Evolutionary conservation across 352 stramenopile genomes (phyloP).

Genomic region (Phytophthora tubulina): DNA sequence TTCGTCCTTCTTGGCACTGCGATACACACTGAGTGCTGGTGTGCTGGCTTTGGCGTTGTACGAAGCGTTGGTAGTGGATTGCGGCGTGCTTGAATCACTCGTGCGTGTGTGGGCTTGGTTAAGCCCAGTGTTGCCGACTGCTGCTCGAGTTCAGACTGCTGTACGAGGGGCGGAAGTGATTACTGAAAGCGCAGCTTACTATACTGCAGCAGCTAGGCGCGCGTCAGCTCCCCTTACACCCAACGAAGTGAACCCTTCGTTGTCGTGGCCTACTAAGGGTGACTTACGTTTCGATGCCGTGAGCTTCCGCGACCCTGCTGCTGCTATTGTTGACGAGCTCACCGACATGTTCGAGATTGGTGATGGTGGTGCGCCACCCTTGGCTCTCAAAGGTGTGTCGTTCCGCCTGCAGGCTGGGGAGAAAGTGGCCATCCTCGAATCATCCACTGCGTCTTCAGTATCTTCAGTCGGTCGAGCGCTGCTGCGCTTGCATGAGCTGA

Average conservation of each 20-base stretch:
- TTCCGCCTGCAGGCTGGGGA: slow-evolving; percentile 87
- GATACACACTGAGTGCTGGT: slow-evolving; percentile 59
- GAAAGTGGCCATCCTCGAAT: slow-evolving; percentile 93
- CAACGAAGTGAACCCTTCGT: slow-evolving; percentile 47
- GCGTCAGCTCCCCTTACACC: slow-evolving; percentile 31
- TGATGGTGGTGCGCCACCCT: slow-evolving; percentile 55
- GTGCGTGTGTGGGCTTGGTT: slow-evolving; percentile 87
- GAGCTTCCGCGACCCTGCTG: slow-evolving; percentile 86
- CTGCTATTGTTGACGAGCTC: slow-evolving; percentile 35
- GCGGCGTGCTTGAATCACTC: slow-evolving; percentile 85
- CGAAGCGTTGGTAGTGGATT: slow-evolving; percentile 91
- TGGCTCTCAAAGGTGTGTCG: slow-evolving; percentile 60
- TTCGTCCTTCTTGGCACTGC: slow-evolving; percentile 50
- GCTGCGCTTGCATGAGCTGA: slow-evolving; percentile 94
- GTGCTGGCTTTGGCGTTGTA: slow-evolving; percentile 92
- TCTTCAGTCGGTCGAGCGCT: slow-evolving; percentile 91
- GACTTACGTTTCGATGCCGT: slow-evolving; percentile 92
- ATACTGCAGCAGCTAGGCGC: slow-evolving; percentile 30
- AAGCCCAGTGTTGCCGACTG: slow-evolving; percentile 35
- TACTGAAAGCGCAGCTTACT: slow-evolving; percentile 34
- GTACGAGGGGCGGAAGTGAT: slow-evolving; percentile 40
- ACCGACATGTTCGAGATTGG: slow-evolving; percentile 50
- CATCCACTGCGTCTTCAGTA: slow-evolving; percentile 83
- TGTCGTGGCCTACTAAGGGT: slow-evolving; percentile 89
- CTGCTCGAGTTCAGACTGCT: slow-evolving; percentile 34